Conservation (phyloP, 345 rosid genomes). For the Geranium brycei region DNA sequence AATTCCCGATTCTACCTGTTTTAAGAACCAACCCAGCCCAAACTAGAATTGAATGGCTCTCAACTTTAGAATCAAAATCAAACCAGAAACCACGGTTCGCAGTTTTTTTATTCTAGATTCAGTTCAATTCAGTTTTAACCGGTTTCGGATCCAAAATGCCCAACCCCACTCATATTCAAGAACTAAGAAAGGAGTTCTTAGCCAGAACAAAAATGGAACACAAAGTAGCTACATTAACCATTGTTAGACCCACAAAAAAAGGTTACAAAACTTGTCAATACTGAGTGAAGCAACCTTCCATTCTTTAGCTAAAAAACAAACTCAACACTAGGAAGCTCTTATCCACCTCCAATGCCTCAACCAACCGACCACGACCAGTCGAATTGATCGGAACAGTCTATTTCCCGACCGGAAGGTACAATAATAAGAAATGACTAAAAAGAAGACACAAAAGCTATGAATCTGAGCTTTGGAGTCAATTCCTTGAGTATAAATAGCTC, state of each 20-base stretch:
- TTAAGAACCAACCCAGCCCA: too few relatives aligned
- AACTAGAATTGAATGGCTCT: too few relatives aligned
- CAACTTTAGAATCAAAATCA: too few relatives aligned
- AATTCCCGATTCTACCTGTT: too few relatives aligned
- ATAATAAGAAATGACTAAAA: conserved; percentile 2
- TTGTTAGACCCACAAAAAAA: background rate
- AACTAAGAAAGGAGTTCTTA: too few relatives aligned
- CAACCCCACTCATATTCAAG: too few relatives aligned
- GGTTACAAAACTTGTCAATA: conserved; percentile 7
- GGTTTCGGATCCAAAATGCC: too few relatives aligned
- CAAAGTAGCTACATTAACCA: background rate
- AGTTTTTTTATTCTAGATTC: too few relatives aligned
- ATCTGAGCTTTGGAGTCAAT: background rate
- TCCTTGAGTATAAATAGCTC: conserved; percentile 31
- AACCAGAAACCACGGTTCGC: too few relatives aligned
- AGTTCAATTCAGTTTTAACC: too few relatives aligned
- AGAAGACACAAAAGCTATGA: background rate
- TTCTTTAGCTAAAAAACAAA: background rate
- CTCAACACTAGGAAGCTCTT: conserved; percentile 5
- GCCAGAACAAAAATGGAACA: too few relatives aligned
- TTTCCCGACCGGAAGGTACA: conserved; percentile 10
- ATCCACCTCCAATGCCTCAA: conserved; percentile 5
- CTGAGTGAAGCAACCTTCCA: background rate
- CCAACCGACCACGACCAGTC: background rate
- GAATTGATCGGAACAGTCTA: background rate